Base-by-base conservation (phyloP, 495 filamentous ascomycete species). In the Trichoderma parareesei region DNA sequence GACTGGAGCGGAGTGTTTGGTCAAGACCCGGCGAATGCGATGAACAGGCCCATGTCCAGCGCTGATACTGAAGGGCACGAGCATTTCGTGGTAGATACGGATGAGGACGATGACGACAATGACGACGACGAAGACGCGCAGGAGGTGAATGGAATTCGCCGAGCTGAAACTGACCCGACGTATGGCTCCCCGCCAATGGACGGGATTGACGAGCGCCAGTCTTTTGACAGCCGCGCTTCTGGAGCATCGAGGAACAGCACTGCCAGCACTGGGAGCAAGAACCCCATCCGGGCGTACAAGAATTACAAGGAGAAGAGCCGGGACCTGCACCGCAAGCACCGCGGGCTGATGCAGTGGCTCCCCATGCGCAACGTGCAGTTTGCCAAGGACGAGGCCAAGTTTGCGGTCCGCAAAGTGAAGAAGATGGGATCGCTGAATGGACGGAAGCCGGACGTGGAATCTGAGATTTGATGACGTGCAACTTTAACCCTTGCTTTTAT, bases 1-100 rank as follows among this genome's bases (percentile, higher is more conserved):
- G 91, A 97, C 73, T 97, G 93, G 93, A 87, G 81, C 48, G 90
- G 90, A n/a, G 90, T 92, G 1, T 97, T 97, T 64, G 80, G 84
- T 0, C 72, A 85, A 65, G 84, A 92, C 68, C 87, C 88, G 0
- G 73, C 72, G 6, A 69, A 74, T 20, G 11, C 79, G 20, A 66
- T 77, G 68, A 62, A 48, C 38, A 18, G 62, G 55, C 74, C 13
- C 20, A 60, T 42, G 42, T 27, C 27, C 70, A 77, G 27, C 74
- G 38, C 14, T 13, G 81, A 82, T 5, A 76, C 73, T 8, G 77
- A 76, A 7, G 72, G 80, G 10, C 73, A 79, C 41, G 77, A 74
- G 38, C 73, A 76, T 57, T 67, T 76, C 7, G 78, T 80, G 48
- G 77, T 77, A 40, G 69, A 74, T 33, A 71, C 77, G 33, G 74